A percentile compares a stretch with the other conserved stretches of the same genome.
These are phyloP conservation scores for Puccinia coronata DNA, from an alignment of 1,284 basidiomycete genomes.

Conservation along the genomic window DNA sequence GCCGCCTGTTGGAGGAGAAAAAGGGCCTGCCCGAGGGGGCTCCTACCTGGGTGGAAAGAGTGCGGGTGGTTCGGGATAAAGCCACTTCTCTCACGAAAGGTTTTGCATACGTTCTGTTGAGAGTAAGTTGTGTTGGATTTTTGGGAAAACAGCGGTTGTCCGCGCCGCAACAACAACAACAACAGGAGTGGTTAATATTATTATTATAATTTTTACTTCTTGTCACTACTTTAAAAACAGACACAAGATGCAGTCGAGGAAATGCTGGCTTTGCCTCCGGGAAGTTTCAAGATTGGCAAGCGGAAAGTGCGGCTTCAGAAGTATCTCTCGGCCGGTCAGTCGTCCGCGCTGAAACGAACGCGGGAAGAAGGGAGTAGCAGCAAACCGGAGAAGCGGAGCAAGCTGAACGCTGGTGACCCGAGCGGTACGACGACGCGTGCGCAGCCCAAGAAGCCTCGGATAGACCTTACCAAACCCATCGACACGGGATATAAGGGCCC, in stretches of 20 bases:
- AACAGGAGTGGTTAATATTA: too few species aligned
- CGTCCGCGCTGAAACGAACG: conserved; percentile 22
- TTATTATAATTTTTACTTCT: not conserved
- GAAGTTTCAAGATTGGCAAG: conserved; percentile 42
- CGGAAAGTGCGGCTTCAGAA: conserved; percentile 45
- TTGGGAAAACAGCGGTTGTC: too few species aligned
- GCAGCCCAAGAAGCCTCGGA: not conserved
- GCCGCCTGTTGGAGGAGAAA: conserved; percentile 22
- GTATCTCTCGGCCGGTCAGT: conserved; percentile 18
- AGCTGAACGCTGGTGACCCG: not conserved
- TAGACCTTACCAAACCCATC: conserved; percentile 22
- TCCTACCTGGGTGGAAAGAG: conserved; percentile 38
- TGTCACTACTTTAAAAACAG: not conserved
- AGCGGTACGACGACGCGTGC: not conserved
- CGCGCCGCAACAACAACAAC: too few species aligned
- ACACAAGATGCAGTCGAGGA: conserved; percentile 42
- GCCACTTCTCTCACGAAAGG: conserved; percentile 40
- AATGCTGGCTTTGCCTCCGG: conserved; percentile 42
- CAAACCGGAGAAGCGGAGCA: too few species aligned
- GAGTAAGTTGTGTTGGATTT: conserved; percentile 1
- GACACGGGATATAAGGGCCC: conserved; percentile 30
- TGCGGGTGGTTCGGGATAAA: conserved; percentile 44
- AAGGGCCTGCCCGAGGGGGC: conserved; percentile 10
- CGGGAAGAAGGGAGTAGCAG: too few species aligned
- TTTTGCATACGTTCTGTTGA: conserved; percentile 46